Conservation (phyloP, 345 rosid genomes). For the Hibiscus trionum region DNA sequence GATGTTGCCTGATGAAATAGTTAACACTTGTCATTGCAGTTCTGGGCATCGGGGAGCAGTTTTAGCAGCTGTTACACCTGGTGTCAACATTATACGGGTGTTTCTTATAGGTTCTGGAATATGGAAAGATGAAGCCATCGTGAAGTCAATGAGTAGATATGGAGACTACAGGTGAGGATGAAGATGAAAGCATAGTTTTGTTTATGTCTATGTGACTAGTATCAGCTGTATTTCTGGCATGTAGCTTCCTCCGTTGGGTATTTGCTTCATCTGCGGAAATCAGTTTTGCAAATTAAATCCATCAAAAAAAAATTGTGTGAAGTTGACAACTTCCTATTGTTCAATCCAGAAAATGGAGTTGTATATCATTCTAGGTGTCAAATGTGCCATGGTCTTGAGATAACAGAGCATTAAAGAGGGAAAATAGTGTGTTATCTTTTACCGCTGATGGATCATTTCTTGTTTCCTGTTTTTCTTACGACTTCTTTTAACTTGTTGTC, state of each 20-base stretch:
- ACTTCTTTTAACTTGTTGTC: slow-evolving; percentile 10
- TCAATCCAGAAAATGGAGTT: not conserved
- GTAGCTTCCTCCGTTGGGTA: not conserved
- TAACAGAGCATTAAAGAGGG: not conserved
- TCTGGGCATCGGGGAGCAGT: slow-evolving; percentile 70
- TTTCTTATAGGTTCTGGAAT: slow-evolving; percentile 73
- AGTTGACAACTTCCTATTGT: not conserved
- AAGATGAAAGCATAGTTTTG: not conserved
- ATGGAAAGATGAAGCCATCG: slow-evolving; percentile 72
- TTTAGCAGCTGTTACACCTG: slow-evolving; percentile 63
- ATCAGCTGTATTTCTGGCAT: not conserved
- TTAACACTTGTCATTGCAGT: slow-evolving; percentile 36
- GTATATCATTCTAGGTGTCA: not conserved
- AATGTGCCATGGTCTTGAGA: not conserved
- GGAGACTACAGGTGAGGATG: slow-evolving; percentile 69
- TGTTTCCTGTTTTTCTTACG: not conserved
- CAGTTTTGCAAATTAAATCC: not conserved
- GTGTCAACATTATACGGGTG: slow-evolving; percentile 61
- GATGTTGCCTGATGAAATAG: slow-evolving; percentile 7
- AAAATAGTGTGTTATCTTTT: not conserved
- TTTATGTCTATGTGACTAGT: not conserved
- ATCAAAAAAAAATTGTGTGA: not conserved
- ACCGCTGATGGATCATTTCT: not conserved
- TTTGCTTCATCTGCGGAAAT: not conserved
- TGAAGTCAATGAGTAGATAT: slow-evolving; percentile 92